Evolutionary conservation across 495 filamentous ascomycete species (phyloP).

Genomic region (Penicillium riverlandense): DNA sequence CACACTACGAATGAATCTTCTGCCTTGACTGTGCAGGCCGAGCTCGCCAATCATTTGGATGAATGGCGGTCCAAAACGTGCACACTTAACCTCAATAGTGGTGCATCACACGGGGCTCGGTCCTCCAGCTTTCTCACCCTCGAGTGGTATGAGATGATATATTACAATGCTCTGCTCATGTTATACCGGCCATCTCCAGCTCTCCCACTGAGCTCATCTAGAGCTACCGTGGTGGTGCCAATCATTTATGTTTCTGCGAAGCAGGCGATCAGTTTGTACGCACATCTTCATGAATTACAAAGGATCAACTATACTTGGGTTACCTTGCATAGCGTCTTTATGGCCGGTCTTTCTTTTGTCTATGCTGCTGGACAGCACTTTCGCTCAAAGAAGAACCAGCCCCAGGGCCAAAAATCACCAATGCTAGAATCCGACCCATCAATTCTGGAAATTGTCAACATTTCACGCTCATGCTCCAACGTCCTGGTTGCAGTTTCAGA

Average conservation of each 20-base stretch:
- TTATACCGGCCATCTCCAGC: constrained; percentile 18
- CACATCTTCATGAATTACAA: constrained; percentile 13
- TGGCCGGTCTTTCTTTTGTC: constrained; percentile 19
- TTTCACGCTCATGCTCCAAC: constrained; percentile 16
- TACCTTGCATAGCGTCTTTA: constrained; percentile 17
- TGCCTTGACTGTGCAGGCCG: not conserved
- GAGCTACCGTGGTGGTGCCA: constrained; percentile 6
- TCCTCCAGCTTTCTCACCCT: constrained; percentile 15
- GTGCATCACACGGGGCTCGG: no score
- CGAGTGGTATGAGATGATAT: constrained; percentile 22
- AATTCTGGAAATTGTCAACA: constrained; percentile 18
- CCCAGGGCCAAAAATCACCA: not conserved
- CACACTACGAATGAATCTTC: constrained; percentile 1
- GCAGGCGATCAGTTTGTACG: constrained; percentile 11
- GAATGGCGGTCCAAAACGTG: constrained; percentile 2
- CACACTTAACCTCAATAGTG: no score
- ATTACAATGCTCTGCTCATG: constrained; percentile 18
- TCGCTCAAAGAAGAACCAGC: constrained; percentile 3
- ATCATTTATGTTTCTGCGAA: constrained; percentile 13
- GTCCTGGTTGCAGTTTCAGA: constrained; percentile 19
- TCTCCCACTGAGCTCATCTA: constrained; percentile 3
- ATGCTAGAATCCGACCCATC: constrained; percentile 8
- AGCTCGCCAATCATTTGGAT: constrained; percentile 1
- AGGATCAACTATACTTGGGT: constrained; percentile 25
- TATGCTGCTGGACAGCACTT: constrained; percentile 18